phyloP scores from a whole-genome alignment of 2,329 filamentous ascomycete genomes.

The Beauveria varroae region DNA sequence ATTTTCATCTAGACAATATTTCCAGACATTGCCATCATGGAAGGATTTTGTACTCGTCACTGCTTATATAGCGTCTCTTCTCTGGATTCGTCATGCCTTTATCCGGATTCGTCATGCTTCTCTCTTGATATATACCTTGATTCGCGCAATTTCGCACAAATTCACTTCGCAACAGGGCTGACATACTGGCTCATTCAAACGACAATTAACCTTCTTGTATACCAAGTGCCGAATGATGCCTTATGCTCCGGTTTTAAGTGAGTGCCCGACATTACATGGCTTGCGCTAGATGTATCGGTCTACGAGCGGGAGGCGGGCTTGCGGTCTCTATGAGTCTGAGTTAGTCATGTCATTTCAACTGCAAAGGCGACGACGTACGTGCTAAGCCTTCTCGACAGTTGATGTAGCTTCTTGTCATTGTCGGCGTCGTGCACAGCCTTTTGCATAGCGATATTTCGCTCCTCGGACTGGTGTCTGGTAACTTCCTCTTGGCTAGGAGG shows the following conservation, averaged over 20 bases:
- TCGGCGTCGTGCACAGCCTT: constrained; percentile 83
- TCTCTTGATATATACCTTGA: neutral
- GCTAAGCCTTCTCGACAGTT: constrained; percentile 85
- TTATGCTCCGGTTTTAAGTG: neutral
- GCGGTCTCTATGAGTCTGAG: neutral
- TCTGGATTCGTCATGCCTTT: neutral
- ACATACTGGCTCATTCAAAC: neutral
- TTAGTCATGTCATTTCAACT: neutral
- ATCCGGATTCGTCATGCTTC: neutral
- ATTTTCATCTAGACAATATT: neutral
- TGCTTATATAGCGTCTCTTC: neutral
- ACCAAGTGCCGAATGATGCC: neutral
- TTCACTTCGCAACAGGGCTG: neutral
- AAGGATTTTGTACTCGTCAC: neutral
- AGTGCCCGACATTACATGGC: neutral
- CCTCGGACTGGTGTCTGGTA: constrained; percentile 70
- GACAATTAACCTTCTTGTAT: neutral
- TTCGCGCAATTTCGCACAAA: neutral
- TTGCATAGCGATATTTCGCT: constrained; percentile 74
- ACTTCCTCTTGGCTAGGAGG: constrained; percentile 93
- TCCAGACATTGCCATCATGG: neutral
- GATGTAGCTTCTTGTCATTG: constrained; percentile 80
- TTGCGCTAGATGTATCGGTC: neutral
- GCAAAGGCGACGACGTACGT: constrained; percentile 58
- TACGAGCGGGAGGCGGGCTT: constrained; percentile 5